A percentile compares a stretch with the other conserved stretches of the same genome.
Conservation (phyloP, 2,329 filamentous ascomycete species). For the Verruconis gallopava region DNA sequence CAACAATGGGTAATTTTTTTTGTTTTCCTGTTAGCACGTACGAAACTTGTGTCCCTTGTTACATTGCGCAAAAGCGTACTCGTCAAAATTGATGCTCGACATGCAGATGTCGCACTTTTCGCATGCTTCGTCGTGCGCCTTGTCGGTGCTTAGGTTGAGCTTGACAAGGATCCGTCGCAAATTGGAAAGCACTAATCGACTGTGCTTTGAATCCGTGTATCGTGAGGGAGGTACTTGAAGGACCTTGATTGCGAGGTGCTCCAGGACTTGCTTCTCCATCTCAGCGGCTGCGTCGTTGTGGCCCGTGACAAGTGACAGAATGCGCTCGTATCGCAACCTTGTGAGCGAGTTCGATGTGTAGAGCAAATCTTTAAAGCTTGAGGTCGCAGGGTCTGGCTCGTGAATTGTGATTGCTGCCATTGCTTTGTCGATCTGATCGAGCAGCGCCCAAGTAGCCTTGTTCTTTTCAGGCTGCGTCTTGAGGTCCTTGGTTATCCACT, state of each 20-base stretch:
- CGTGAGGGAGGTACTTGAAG: neutral
- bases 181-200: constrained; percentile 4
- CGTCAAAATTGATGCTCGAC: constrained; percentile 34
- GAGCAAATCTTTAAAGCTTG: neutral
- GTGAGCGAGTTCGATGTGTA: neutral
- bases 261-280: neutral
- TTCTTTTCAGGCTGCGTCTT: neutral
- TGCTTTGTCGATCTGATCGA: neutral
- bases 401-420: neutral
- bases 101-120: constrained; percentile 43
- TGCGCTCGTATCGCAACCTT: neutral
- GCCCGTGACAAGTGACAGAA: neutral
- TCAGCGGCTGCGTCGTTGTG: neutral
- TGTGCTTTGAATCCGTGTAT: neutral
- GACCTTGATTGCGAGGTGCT: neutral
- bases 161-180: neutral
- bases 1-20: constrained; percentile 1
- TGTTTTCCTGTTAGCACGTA: constrained; percentile 22
- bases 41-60: constrained; percentile 38
- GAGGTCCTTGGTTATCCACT: constrained; percentile 3
- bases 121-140: constrained; percentile 13
- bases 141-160: constrained; percentile 4
- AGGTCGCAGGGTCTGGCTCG: neutral
- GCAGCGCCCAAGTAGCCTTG: neutral
- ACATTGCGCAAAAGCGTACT: constrained; percentile 35